Evolutionary conservation across 306 rosid species (phyloP), one percentile per base, ranked within the genome.

Genomic region (Urtica urens): DNA sequence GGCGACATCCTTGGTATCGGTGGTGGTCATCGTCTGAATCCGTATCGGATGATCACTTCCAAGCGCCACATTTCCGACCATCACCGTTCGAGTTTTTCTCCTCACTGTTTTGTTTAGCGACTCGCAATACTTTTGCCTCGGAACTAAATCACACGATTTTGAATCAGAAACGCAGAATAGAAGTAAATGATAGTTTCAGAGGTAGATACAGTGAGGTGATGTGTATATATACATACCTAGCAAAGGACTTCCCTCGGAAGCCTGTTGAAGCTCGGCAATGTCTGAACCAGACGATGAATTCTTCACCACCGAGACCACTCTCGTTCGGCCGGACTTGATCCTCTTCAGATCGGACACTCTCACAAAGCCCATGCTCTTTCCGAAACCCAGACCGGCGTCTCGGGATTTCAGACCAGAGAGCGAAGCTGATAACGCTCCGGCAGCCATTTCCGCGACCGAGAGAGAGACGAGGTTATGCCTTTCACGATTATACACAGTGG

Each of bases 11-110:
- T 92, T 92, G 3, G 99, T 92, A 60, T 92, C 99, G 38, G 67
- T 79, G 50, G 99, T 92, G 33, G 99, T 92, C 99, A 92, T 92
- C n/a, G 99, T 92, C 65, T 92, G 99, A 71, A 92, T 67, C 78
- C 94, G 79, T 65, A 92, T 82, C 3, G 99, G 99, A 71, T 85
- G 94, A 66, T 85, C 96, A 25, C 96, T 85, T 21, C 99, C 96
- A 43, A 92, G 28, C 27, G 87, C 69, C 53, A 92, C 96, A 11
- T 85, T 58, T 55, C 99, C 99, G 52, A 79, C 96, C 94, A 72
- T 82, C 66, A 92, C 99, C 11, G 99, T 92, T 53, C 83, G 62
- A 42, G 99, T 92, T 53, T 85, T 82, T 69, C 96, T 85, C 78
- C 96, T 75, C 58, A 85, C 73, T 40, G 93, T 82, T 73, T 73